Conservation (phyloP, 164 flowering plant genomes). For the Umbilicus rupestris region DNA sequence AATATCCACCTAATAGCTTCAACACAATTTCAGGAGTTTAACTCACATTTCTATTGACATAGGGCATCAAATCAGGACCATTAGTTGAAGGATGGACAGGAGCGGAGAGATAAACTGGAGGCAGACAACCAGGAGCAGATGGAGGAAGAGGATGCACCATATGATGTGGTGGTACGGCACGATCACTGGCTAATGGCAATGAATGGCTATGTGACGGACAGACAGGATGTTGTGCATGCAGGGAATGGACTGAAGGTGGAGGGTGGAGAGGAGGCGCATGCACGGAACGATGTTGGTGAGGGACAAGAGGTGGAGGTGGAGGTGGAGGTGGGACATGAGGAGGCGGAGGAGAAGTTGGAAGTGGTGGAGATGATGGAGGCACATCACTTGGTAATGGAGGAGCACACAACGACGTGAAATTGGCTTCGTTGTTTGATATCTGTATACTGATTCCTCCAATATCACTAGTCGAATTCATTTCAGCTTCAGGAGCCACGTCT, state of each 20-base stretch:
- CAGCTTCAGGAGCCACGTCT: slow-evolving; percentile 71
- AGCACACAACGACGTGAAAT: slow-evolving; percentile 20
- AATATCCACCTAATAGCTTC: slow-evolving; percentile 21
- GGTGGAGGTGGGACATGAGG: slow-evolving; percentile 12
- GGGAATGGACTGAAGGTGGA: background rate
- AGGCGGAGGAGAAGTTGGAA: slow-evolving; percentile 39
- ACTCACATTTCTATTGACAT: background rate
- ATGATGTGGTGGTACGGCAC: background rate
- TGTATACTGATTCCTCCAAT: slow-evolving; percentile 15
- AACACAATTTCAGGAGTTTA: background rate
- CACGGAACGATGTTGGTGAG: slow-evolving; percentile 21
- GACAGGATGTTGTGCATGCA: background rate
- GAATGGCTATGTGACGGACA: background rate
- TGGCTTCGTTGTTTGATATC: slow-evolving; percentile 26
- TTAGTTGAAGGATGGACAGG: slow-evolving; percentile 16
- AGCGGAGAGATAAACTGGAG: slow-evolving; percentile 12
- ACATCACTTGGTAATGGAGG: slow-evolving; percentile 51
- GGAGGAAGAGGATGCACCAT: slow-evolving; percentile 2
- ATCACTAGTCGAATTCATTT: slow-evolving; percentile 19
- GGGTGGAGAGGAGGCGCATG: background rate
- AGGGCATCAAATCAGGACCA: slow-evolving; percentile 15
- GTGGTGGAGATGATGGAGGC: slow-evolving; percentile 62
- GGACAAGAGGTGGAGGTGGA: slow-evolving; percentile 11
- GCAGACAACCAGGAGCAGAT: slow-evolving; percentile 1
- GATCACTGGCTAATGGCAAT: background rate